Percentiles rank a stretch among this genome's conserved stretches.
Evolutionary conservation across 2,329 filamentous ascomycete species (phyloP).

Genomic region (Byssochlamys sp.): DNA sequence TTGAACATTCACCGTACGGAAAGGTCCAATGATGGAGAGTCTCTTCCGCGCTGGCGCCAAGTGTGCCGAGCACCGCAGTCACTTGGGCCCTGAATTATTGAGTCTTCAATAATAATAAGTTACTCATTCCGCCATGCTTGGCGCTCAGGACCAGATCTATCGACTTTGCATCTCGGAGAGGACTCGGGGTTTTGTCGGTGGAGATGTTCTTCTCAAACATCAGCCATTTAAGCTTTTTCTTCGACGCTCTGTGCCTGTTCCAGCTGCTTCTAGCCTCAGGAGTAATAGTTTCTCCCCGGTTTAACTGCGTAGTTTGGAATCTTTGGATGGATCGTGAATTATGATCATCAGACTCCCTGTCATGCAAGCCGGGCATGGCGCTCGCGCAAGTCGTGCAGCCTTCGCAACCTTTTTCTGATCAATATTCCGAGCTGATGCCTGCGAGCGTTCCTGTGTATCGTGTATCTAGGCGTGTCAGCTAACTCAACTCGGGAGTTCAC

Average conservation of each 20-base stretch:
- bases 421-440: background rate
- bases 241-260: background rate
- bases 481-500: background rate
- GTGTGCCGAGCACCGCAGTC: background rate
- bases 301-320: no score
- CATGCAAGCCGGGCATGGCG: background rate
- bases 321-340: background rate
- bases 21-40: background rate
- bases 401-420: background rate
- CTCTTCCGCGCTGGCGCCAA: background rate
- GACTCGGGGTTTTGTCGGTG: background rate
- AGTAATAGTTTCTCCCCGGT: background rate
- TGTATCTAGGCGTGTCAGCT: no score
- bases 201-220: background rate
- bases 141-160: background rate
- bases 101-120: background rate
- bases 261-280: background rate
- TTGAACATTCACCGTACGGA: background rate
- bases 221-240: background rate
- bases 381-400: background rate
- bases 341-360: background rate
- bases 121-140: background rate
- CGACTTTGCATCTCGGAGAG: background rate
- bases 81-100: background rate
- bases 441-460: no score